Conservation (phyloP, 208 protist genomes). For the Acanthamoeba triangularis region DNA sequence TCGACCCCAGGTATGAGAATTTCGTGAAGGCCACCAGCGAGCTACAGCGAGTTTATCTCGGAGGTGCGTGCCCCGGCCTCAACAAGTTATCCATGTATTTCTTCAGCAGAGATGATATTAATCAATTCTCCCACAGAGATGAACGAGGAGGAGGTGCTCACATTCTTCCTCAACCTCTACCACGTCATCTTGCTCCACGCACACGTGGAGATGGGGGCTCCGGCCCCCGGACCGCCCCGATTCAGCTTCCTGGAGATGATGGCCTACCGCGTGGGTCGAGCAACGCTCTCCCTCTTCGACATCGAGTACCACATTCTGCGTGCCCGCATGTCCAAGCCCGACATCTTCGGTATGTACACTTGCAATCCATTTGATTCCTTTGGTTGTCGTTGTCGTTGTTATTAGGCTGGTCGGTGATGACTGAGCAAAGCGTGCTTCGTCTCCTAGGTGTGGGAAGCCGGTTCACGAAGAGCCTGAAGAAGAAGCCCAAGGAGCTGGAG, state of each 20-base stretch:
- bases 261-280: not conserved
- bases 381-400: too few relatives aligned
- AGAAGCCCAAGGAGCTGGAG: not conserved
- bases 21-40: constrained; percentile 51
- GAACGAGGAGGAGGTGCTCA: not conserved
- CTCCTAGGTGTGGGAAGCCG: not conserved
- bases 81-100: too few relatives aligned
- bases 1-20: constrained; percentile 42
- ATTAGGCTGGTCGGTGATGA: too few relatives aligned
- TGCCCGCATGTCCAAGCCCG: not conserved
- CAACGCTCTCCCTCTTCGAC: not conserved
- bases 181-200: constrained; percentile 53
- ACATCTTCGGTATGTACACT: constrained; percentile 22
- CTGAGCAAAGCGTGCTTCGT: too few relatives aligned
- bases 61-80: too few relatives aligned
- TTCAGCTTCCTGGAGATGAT: not conserved
- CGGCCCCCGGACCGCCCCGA: not conserved
- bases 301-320: constrained; percentile 27
- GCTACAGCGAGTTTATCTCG: not conserved
- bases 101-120: too few relatives aligned
- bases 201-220: constrained; percentile 44
- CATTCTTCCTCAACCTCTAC: constrained; percentile 58
- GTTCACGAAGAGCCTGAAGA: not conserved
- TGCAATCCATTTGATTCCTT: not conserved
- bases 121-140: too few relatives aligned